Evolutionary conservation across 2,329 filamentous ascomycete species (phyloP), one percentile per base, ranked within the genome.

Genomic region (Clonostachys byssicola): DNA sequence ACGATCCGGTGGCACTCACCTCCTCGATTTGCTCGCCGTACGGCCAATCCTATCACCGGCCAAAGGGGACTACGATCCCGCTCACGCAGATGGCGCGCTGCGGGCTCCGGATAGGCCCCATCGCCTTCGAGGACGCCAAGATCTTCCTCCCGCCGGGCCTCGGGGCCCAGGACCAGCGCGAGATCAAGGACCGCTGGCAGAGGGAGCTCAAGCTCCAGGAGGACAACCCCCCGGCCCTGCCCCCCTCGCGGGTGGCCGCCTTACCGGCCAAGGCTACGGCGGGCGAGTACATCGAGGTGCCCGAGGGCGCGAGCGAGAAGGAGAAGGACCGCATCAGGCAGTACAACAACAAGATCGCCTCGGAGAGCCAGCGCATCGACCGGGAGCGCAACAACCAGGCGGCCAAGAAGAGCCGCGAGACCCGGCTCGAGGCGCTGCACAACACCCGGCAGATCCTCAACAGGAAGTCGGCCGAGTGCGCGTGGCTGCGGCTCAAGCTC

Each of bases 341-440:
- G 12, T 35, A 46, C 1, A 62, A 61, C 47, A 63, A 67, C 44
- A 12, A 42, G 6, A 57, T 66, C 36, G 56, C 62, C 3, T 47
- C 47, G 5, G 44, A 53, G 17, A 52, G 54, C 9, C 56, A 60
- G 47, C 43, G 20, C 5, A 42, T 60, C 2, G 60, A 67, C 16
- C 56, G 62, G 3, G 48, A 57, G 40, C 55, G 67, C 5, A 71
- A 71, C 56, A 71, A 69, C 49, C 48, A 54, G 35, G 63, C 68
- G 1, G 68, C 68, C 20, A 66, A 64, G 51, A 63, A 66, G 46
- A 64, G 60, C 12, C 59, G 68, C 1, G 50, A 59, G 17, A 52
- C 57, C 17, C 57, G 65, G 1, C 47, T 61, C 23, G 65, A 67
- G 44, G 49, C 53, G 1, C 52, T 63, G 2, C 42, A 47, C 0